Evolutionary conservation across 305 asterid species (phyloP).

Genomic region (Fraxinus dipetala): DNA sequence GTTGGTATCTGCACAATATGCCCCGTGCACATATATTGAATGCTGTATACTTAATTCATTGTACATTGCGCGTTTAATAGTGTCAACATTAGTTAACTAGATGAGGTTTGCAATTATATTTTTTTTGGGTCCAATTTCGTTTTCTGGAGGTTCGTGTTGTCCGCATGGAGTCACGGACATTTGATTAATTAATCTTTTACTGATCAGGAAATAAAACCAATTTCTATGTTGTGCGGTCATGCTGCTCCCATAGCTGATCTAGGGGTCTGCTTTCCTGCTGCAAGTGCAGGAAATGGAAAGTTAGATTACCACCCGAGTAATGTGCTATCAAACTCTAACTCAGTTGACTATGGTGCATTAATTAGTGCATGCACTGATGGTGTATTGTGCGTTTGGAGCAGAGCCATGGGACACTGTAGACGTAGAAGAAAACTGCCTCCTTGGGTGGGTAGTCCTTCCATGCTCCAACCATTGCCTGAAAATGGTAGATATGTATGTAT

Average conservation of each 20-base stretch:
- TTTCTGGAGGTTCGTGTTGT: background rate
- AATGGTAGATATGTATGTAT: conserved; percentile 78
- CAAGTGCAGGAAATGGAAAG: conserved; percentile 51
- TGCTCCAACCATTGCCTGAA: conserved; percentile 59
- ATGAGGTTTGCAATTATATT: background rate
- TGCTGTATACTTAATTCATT: background rate
- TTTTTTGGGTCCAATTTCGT: background rate
- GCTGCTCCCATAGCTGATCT: conserved; percentile 79
- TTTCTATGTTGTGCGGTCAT: conserved; percentile 94
- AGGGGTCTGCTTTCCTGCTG: conserved; percentile 69
- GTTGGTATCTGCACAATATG: conserved; percentile 5
- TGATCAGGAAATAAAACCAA: conserved; percentile 80
- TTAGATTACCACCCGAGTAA: conserved; percentile 34
- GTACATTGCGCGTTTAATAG: background rate
- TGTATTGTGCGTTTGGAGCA: conserved; percentile 84
- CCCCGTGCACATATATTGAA: background rate
- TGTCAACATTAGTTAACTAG: background rate
- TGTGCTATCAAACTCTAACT: conserved; percentile 37
- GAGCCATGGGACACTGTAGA: conserved; percentile 87
- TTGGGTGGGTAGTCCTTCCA: conserved; percentile 84
- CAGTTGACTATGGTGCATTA: conserved; percentile 53
- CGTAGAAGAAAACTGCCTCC: conserved; percentile 94
- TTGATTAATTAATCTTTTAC: conserved; percentile 20
- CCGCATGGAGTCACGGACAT: background rate
- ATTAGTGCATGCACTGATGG: conserved; percentile 88